Base-by-base conservation (phyloP, 305 asterid species). In the Rubia peregrina region DNA sequence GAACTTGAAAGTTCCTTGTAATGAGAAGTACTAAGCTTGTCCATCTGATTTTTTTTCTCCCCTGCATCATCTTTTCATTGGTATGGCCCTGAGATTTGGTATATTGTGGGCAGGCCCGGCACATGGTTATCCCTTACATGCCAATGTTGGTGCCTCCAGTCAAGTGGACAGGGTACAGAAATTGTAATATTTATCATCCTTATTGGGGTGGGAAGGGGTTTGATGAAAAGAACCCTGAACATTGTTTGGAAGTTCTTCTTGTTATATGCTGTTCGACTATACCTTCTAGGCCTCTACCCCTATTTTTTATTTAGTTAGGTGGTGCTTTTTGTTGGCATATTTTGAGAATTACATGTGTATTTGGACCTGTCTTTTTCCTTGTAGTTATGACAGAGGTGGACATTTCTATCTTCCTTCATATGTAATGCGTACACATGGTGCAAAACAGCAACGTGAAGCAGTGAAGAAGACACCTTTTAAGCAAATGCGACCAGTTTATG, bases 341-440 rank as follows among this genome's bases (percentile, higher is more conserved):
- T 46, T 53, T 33, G 62, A 43, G 49, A 56, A 26, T 67, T 16
- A 33, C 26, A 26, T 36, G n/a, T 26, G 17, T 53, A 53, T 49
- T 51, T 42, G 63, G 61, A 76, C 69, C 61, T 38, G 30, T 71
- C 12, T 16, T 70, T 24, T 72, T 33, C 40, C 72, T 75, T 70
- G 74, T 74, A 92, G 98, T 77, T 89, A 89, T 82, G 97, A 94
- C 81, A 86, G 85, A 78, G 99, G 99, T 77, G 99, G 87, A 64
- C 86, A 94, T 75, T 74, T 94, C 41, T 88, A 73, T 84, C 81
- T 94, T 82, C 92, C 98, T 76, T 94, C 99, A 6, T 87, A 83
- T 81, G 88, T 89, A 66, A 94, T 94, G 99, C 99, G 98, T 68
- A 94, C 96, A 10, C 99, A 89, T 82, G 99, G 99, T 70, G 87